Conservation (phyloP, 2,329 filamentous ascomycete genomes). For the Alternaria metachromatica region DNA sequence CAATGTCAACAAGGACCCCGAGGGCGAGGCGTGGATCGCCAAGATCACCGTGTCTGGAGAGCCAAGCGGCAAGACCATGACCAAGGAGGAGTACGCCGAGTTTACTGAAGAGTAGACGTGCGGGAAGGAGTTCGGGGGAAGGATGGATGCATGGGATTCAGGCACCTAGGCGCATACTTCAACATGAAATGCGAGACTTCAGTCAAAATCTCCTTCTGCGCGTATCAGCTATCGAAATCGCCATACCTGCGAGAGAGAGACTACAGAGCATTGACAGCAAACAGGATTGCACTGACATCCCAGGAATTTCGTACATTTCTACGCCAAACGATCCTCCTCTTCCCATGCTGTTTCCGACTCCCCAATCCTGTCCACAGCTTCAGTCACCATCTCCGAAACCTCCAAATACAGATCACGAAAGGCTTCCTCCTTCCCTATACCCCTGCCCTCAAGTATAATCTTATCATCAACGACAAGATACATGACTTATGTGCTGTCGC, state of each 20-base stretch:
- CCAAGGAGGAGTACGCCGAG: constrained; percentile 75
- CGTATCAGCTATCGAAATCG: too few species aligned
- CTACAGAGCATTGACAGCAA: background rate
- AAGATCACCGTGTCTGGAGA: constrained; percentile 83
- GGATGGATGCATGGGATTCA: background rate
- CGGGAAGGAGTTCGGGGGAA: background rate
- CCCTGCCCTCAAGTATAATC: background rate
- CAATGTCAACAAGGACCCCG: constrained; percentile 87
- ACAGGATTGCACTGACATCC: background rate
- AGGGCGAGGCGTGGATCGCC: constrained; percentile 91
- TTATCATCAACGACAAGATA: background rate
- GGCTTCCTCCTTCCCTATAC: background rate
- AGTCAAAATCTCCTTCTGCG: background rate
- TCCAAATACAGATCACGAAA: background rate
- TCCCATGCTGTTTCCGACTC: background rate
- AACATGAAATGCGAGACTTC: constrained; percentile 7
- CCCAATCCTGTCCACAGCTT: background rate
- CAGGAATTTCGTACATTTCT: background rate
- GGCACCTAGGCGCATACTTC: constrained; percentile 12
- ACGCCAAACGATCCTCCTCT: background rate
- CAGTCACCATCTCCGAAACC: background rate
- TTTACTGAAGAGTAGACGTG: constrained; percentile 65
- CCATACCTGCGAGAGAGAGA: background rate
- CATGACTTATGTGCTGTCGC: background rate
- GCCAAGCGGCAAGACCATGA: constrained; percentile 67